Conservation (phyloP, 495 filamentous ascomycete genomes). For the Sporormia fimetaria region DNA sequence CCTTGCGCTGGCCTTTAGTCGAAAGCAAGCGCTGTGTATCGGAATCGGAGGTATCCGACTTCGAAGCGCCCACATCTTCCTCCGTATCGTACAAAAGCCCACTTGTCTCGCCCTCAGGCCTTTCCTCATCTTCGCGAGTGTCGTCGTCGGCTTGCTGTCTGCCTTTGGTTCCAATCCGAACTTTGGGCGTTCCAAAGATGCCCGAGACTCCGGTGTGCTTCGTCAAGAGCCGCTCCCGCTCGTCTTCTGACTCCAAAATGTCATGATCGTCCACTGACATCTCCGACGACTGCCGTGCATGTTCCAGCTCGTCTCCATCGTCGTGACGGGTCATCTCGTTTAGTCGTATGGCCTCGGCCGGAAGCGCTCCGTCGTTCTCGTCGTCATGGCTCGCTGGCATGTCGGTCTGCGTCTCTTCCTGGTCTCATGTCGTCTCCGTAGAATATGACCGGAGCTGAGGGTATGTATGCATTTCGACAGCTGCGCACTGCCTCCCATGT, state of each 20-base stretch:
- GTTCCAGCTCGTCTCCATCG: too few species aligned
- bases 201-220: conserved; percentile 40
- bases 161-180: conserved; percentile 37
- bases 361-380: background rate
- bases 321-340: too few species aligned
- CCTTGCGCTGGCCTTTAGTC: conserved; percentile 10
- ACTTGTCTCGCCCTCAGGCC: conserved; percentile 11
- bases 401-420: too few species aligned
- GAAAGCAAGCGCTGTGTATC: conserved; percentile 16
- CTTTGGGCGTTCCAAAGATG: conserved; percentile 37
- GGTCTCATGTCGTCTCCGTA: too few species aligned
- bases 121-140: conserved; percentile 7
- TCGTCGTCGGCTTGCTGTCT: conserved; percentile 33
- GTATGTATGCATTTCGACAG: too few species aligned
- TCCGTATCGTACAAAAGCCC: conserved; percentile 31
- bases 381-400: too few species aligned
- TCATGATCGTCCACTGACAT: conserved; percentile 57
- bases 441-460: too few species aligned
- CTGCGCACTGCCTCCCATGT: too few species aligned
- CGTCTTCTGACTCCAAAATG: conserved; percentile 81
- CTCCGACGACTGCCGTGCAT: conserved; percentile 63
- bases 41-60: conserved; percentile 19
- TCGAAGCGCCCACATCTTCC: conserved; percentile 29
- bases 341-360: background rate
- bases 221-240: conserved; percentile 65